Evolutionary conservation across 176 grass and related monocot species (phyloP).

Genomic region (Juncus inflexus): DNA sequence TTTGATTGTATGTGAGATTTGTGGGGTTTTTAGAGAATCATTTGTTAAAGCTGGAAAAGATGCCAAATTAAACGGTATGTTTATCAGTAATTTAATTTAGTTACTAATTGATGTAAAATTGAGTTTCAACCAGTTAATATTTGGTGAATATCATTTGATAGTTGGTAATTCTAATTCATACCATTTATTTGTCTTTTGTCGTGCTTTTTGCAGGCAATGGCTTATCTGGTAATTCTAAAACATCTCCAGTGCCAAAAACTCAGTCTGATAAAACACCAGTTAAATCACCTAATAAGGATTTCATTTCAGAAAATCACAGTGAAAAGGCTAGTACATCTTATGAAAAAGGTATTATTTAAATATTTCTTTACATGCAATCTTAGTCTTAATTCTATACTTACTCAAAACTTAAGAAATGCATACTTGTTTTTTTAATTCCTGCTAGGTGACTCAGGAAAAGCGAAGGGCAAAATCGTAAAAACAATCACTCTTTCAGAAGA

Average conservation of each 20-base stretch:
- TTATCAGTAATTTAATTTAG: slow-evolving; percentile 11
- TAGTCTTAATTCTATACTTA: too few relatives aligned
- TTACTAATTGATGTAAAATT: slow-evolving; percentile 1
- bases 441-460: slow-evolving; percentile 30
- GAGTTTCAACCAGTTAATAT: slow-evolving; percentile 1
- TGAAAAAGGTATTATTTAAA: slow-evolving; percentile 49
- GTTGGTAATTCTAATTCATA: background rate
- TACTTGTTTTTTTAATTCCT: background rate
- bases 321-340: slow-evolving; percentile 34
- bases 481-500: slow-evolving; percentile 28
- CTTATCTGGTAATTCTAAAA: slow-evolving; percentile 30
- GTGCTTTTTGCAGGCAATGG: slow-evolving; percentile 33
- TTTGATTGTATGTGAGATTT: slow-evolving; percentile 72
- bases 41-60: slow-evolving; percentile 72
- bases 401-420: too few relatives aligned
- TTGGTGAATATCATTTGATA: too few relatives aligned
- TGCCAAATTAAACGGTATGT: slow-evolving; percentile 47
- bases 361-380: too few relatives aligned
- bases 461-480: slow-evolving; percentile 43
- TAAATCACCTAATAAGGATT: slow-evolving; percentile 15
- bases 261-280: slow-evolving; percentile 35
- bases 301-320: slow-evolving; percentile 10
- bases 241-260: slow-evolving; percentile 34
- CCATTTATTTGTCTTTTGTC: slow-evolving; percentile 21
- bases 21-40: slow-evolving; percentile 72